Evolutionary conservation across 352 stramenopile species (phyloP), one percentile per base, ranked within the genome.

Genomic region (Phytophthora ramorum): DNA sequence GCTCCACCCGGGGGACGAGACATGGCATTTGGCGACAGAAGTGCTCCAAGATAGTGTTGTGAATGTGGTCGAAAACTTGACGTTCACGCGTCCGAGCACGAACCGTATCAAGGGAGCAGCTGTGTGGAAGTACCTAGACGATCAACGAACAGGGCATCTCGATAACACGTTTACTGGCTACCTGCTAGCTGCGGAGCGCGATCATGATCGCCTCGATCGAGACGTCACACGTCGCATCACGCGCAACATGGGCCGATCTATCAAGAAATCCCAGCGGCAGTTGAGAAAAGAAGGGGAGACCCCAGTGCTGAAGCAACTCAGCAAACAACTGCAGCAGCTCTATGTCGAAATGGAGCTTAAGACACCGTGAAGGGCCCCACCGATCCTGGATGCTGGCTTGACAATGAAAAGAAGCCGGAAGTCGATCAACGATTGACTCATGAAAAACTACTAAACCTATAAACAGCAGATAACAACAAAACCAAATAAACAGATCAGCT

Each of bases 71-170:
- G 17, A 20, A 17, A 83, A 83, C 20, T 12, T 83, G 19, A 65
- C 64, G 4, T 54, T 81, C 4, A 81, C 69, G 7, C 64, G 54
- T 28, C 20, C 59, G 2, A 71, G 16, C 7, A 79, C 72, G 34
- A 81, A 83, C 66, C 41, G 62, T 19, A 71, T 75, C 45, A 79
- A 83, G 34, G 75, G 75, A 12, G 22, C 30, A 16, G 72, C 58
- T 0, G 66, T 78, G 7, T 77, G 48, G 44, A 50, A 68, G 19
- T 83, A 68, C 35, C 37, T 81, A 1, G 68, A 81, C 28, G 72
- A 83, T 43, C 43, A 14, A 4, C 32, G 64, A 10, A 81, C 71
- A 2, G 65, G 72, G 2, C 65, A 84, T 48, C 26, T 50, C 13
- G 49, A 55, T 5, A 32, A 46, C 12, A 43, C 52, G 2, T 71